phyloP scores from a whole-genome alignment of 768 basidiomycete species.

The Pisolithus orientalis region DNA sequence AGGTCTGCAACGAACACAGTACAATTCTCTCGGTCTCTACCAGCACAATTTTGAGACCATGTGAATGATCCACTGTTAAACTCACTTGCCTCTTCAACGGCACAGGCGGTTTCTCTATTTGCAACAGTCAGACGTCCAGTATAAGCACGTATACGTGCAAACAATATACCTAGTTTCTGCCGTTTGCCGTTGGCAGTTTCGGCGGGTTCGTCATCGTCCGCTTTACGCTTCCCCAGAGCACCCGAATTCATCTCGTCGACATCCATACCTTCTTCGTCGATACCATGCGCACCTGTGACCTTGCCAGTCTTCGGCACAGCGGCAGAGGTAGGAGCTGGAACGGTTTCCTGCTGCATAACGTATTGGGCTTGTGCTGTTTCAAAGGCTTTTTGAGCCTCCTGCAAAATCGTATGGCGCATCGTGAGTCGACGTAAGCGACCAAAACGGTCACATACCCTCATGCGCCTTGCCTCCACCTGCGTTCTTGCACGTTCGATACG shows the following conservation, averaged over 20 bases:
- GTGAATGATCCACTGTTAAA: background rate
- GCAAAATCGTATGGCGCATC: background rate
- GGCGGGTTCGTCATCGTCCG: slow-evolving; percentile 40
- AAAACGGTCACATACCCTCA: slow-evolving; percentile 43
- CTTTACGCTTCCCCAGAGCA: slow-evolving; percentile 54
- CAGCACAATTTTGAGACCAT: background rate
- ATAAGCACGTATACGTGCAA: slow-evolving; percentile 1
- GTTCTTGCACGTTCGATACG: slow-evolving; percentile 60
- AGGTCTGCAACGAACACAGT: slow-evolving; percentile 85
- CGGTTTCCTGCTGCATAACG: slow-evolving; percentile 34
- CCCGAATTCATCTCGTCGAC: slow-evolving; percentile 31
- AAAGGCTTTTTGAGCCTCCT: slow-evolving; percentile 62
- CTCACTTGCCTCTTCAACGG: slow-evolving; percentile 53
- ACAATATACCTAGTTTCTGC: slow-evolving; percentile 48
- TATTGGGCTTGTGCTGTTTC: slow-evolving; percentile 38
- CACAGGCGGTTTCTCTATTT: slow-evolving; percentile 37
- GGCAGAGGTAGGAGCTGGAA: slow-evolving; percentile 20
- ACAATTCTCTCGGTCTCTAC: slow-evolving; percentile 90
- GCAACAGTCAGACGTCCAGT: background rate
- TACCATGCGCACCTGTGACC: slow-evolving; percentile 1
- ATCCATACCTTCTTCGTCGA: slow-evolving; percentile 32
- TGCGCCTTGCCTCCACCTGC: slow-evolving; percentile 56
- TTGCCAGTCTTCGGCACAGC: slow-evolving; percentile 8
- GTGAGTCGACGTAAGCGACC: background rate
- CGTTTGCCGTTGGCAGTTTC: slow-evolving; percentile 55